Conservation (phyloP, 768 basidiomycete genomes). For the Hydnomerulius pinastri region DNA sequence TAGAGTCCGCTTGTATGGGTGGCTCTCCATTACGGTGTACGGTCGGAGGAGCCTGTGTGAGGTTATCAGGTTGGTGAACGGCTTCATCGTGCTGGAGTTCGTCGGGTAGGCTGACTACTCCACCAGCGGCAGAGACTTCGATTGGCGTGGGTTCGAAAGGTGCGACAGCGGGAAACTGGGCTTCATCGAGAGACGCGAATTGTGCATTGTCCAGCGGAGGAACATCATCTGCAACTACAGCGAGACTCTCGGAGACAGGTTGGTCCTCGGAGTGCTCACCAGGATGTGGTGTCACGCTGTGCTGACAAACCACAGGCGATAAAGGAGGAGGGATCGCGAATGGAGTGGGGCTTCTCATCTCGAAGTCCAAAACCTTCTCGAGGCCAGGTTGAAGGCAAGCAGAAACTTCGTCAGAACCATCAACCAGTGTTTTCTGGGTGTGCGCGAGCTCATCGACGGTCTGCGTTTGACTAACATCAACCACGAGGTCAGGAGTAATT, state of each 20-base stretch:
- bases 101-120: background rate
- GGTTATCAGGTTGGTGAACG: background rate
- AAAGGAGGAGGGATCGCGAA: background rate
- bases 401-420: background rate
- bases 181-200: too few species aligned
- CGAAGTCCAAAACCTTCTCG: background rate
- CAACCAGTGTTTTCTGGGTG: background rate
- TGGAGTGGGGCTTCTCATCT: background rate
- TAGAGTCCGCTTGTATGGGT: background rate
- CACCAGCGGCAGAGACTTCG: background rate
- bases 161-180: background rate
- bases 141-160: background rate
- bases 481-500: background rate
- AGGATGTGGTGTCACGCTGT: too few species aligned
- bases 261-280: background rate
- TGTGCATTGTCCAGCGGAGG: too few species aligned
- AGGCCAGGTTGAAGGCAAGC: background rate
- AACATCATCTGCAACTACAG: background rate
- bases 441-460: background rate
- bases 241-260: background rate
- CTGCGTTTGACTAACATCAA: background rate
- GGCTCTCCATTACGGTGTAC: too few species aligned
- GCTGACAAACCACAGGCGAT: background rate
- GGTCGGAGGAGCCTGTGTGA: too few species aligned
- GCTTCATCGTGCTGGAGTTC: background rate